Evolutionary conservation across 768 basidiomycete species (phyloP), one percentile per base, ranked within the genome.

Genomic region (Leccinellum luteum): DNA sequence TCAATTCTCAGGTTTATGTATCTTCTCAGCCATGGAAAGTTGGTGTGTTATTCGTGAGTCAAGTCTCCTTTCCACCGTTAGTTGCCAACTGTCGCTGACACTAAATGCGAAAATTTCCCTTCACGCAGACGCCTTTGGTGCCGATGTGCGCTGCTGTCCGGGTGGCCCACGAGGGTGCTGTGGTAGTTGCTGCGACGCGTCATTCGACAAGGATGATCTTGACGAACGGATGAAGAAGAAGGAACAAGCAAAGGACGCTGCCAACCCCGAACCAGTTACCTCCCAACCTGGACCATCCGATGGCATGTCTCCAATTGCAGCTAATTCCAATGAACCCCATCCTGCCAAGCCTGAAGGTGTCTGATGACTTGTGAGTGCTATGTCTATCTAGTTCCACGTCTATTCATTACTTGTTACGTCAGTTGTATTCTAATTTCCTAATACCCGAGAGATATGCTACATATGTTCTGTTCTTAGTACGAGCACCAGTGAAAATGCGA

Each of bases 201-300:
- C 66, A 43, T 73, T 73, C 52, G 44, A 72, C 54, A 44, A 63
- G 15, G 71, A 73, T 30, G 58, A 64, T 54, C 64, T 72, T 49
- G 70, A 72, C 30, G 70, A 72, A 44, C 70, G 59, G 35, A 13
- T 70, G 60, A 70, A 60, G 41, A 28, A 28, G 28, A 60, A 53
- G 55, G 61, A 64, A 14, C 68, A 59, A 55, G 64, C 65, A 48
- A 65, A 57, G 41, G 59, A 59, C 17, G 53, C 51, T 25, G 57
- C 54, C 45, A 31, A 44, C 31, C 35, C 51, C 19, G 47, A 50
- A 47, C 60, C 61, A 19, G 59, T 67, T 7, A 51, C 54, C 14
- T 60, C 61, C 35, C 71, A 73, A 31, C 72, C 68, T 43, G 52
- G 28, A 15, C 67, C 61, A 19, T 62, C 56, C 21, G 57, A 55